Evolutionary conservation across 768 basidiomycete species (phyloP).

Genomic region (Cubamyces sp.): DNA sequence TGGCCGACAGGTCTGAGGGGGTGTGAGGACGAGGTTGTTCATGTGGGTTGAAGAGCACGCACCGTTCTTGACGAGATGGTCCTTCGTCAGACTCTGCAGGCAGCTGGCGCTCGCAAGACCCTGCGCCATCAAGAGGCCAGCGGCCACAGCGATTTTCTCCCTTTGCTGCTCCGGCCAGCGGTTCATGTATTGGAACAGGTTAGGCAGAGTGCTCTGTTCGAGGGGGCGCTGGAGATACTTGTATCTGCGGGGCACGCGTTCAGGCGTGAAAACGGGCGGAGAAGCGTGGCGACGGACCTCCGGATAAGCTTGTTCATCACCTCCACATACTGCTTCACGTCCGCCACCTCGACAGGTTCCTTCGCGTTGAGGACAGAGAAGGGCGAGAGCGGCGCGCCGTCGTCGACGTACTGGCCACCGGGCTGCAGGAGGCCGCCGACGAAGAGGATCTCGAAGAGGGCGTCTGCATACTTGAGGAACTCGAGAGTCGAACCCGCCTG

Average conservation of each 20-base stretch:
- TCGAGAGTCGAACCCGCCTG: constrained; percentile 94
- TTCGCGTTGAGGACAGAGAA: constrained; percentile 87
- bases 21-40: constrained; percentile 5
- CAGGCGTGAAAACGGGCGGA: not conserved
- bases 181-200: constrained; percentile 85
- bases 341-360: constrained; percentile 76
- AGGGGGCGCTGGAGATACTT: constrained; percentile 99
- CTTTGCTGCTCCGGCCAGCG: constrained; percentile 79
- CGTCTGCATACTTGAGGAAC: constrained; percentile 95
- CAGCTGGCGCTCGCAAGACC: constrained; percentile 79
- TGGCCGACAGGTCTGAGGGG: constrained; percentile 72
- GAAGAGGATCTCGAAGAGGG: constrained; percentile 94
- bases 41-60: constrained; percentile 20
- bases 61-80: constrained; percentile 97
- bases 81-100: constrained; percentile 84
- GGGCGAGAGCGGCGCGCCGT: constrained; percentile 81
- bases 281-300: constrained; percentile 52
- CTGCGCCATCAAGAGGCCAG: constrained; percentile 83
- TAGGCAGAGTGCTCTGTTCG: constrained; percentile 81
- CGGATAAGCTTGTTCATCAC: constrained; percentile 96
- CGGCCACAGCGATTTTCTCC: constrained; percentile 82
- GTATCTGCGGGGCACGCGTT: constrained; percentile 60
- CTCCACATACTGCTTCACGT: constrained; percentile 92
- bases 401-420: constrained; percentile 89
- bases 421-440: constrained; percentile 97